Evolutionary conservation across 1,284 basidiomycete genomes (phyloP).

Genomic region (Meira nashicola): DNA sequence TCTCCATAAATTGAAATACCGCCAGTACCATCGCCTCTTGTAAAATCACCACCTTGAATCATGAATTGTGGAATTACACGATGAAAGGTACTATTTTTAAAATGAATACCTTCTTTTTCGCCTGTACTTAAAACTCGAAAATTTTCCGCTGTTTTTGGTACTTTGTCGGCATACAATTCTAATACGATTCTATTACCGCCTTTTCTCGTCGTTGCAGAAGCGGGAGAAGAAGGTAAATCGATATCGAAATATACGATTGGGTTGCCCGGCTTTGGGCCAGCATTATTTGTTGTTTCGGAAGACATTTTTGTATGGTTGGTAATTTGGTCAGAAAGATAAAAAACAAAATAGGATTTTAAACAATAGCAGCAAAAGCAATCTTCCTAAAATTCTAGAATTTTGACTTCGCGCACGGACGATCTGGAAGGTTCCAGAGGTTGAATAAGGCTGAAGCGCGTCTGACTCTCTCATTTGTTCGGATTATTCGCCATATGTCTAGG

Average conservation of each 20-base stretch:
- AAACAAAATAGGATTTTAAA: too few relatives aligned
- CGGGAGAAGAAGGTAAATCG: background rate
- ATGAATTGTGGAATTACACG: constrained; percentile 64
- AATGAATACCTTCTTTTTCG: constrained; percentile 76
- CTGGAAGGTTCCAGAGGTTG: too few relatives aligned
- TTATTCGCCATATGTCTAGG: too few relatives aligned
- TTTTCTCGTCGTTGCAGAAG: background rate
- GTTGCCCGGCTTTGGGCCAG: background rate
- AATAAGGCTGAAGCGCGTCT: too few relatives aligned
- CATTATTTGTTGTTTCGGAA: too few relatives aligned
- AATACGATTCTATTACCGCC: constrained; percentile 61
- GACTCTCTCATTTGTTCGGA: too few relatives aligned
- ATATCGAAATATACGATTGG: constrained; percentile 3
- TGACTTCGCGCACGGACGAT: too few relatives aligned
- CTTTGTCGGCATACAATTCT: constrained; percentile 70
- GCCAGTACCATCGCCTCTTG: constrained; percentile 72
- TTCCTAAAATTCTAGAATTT: too few relatives aligned
- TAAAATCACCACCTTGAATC: constrained; percentile 64
- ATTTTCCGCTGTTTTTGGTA: constrained; percentile 81
- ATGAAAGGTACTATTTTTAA: constrained; percentile 61
- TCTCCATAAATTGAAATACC: constrained; percentile 75
- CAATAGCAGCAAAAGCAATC: too few relatives aligned
- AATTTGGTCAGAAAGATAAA: too few relatives aligned
- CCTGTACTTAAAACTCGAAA: constrained; percentile 85
- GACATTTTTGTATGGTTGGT: too few relatives aligned